Base-by-base conservation (phyloP, 495 filamentous ascomycete genomes). In the Hypoxylon lienhwacheense region DNA sequence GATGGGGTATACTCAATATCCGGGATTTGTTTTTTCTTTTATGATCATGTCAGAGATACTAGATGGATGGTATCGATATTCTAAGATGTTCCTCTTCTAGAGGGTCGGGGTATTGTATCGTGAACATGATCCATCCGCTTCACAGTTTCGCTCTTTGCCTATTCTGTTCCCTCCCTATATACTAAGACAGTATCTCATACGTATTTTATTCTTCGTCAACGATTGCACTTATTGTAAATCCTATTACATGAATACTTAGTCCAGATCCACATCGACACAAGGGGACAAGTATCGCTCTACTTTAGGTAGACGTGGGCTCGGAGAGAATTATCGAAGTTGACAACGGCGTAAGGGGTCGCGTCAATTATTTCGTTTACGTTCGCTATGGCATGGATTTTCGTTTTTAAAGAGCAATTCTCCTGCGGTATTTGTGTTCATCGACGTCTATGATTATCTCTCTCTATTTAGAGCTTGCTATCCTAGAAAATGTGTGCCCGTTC, bases 261-360 rank as follows among this genome's bases (percentile, higher is more conserved):
- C 17, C 28, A 35, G 10, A 3, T 12, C 31, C 10, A 29, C 25
- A 39, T 61, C 33, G 15, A 47, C 12, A 12, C 28, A 24, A 25
- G 7, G 11, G 21, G 22, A 25, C 33, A 41, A 14, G 17, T n/a
- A 21, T 33, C 16, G 44, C 39, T 45, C 16, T 46, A 39, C 39
- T 45, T 15, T 46, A 12, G 49, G 8, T 55, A 14, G 15, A 15
- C 1, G 14, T 25, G 16, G 40, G 22, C 20, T 21, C 33, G 11
- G 5, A 14, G 20, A 40, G 17, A 20, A 35, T 51, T 28, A 15
- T 61, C 41, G 41, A 47, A 17, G 34, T 25, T 28, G 20, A 19
- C 36, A 29, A 24, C 25, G 28, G 28, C 24, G 40, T 31, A 1
- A 21, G 22, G 5, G 22, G 20, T 47, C 19, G 32, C 22, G 2